Evolutionary conservation across 495 filamentous ascomycete genomes (phyloP), one percentile per base, ranked within the genome.

Genomic region (Podospora tetraspora): DNA sequence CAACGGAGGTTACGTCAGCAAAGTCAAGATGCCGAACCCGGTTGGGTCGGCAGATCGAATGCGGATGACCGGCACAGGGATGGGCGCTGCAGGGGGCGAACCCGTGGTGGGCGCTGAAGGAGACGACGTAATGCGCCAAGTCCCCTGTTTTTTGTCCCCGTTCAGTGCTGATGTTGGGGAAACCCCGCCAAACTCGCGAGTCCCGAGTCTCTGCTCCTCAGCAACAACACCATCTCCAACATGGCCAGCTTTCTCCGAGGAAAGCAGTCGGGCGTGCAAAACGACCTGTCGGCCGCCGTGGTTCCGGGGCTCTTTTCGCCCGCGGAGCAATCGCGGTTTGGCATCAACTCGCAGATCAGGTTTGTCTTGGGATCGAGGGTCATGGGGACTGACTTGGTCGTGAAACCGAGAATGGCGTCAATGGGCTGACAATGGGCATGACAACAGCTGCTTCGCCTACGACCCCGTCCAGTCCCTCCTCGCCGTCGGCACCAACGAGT

Each of bases 391-490:
- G 30, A 32, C 30, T 32, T 32, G 30, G 24, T 25, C 3, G 24
- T 25, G 24, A 25, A 25, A 3, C 24, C 24, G 12, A 59, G 56
- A 21, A 9, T 25, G 1, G 24, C 43, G 13, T 24, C 32, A 37
- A 12, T 37, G 9, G n/a, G 23, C 61, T 16, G 21, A 16, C 12
- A 22, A 52, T 66, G 25, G n/a, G 0, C 66, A 71, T 34, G 22
- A 74, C 29, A 77, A 74, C 72, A 89, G 88, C 70, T 87, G 86
- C 25, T 74, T 98, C 58, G 89, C 94, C 70, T 97, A 96, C 82
- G 93, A 97, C 69, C 94, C 95, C 6, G 84, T 96, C 24, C 95
- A 98, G 76, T 97, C 93, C 22, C 88, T 99, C 30, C 83, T 99
- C 32, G 95, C 93, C n/a, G 85, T 98, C 60, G 95, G 93, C 27